Evolutionary conservation across 371 early-diverging fungal genomes (phyloP).

Genomic region (Apophysomyces variabilis): DNA sequence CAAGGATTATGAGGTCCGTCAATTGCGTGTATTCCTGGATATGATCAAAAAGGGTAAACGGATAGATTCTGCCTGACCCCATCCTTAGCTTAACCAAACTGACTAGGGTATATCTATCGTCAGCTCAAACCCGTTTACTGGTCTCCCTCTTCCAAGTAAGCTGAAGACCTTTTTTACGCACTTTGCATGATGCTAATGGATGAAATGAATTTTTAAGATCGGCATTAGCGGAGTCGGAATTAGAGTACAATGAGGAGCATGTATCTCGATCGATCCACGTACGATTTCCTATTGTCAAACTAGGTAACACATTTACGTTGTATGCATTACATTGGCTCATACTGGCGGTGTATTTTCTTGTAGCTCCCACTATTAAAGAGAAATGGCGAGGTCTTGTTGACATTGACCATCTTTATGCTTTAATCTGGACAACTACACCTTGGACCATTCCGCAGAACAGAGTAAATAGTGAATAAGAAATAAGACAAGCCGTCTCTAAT

Average conservation of each 20-base stretch:
- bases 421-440: constrained; percentile 97
- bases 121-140: constrained; percentile 89
- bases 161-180: too few relatives aligned
- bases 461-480: constrained; percentile 25
- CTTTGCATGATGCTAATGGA: neutral
- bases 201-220: constrained; percentile 51
- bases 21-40: constrained; percentile 75
- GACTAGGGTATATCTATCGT: constrained; percentile 68
- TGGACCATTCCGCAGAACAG: constrained; percentile 95
- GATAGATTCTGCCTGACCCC: neutral
- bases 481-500: neutral
- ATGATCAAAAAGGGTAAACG: constrained; percentile 71
- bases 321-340: neutral
- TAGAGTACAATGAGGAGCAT: constrained; percentile 89
- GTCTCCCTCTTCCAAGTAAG: constrained; percentile 82
- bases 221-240: constrained; percentile 91
- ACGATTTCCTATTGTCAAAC: constrained; percentile 53
- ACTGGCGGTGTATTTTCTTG: neutral
- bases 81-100: constrained; percentile 6
- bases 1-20: constrained; percentile 79
- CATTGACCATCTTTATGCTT: constrained; percentile 42
- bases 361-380: constrained; percentile 20
- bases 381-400: constrained; percentile 26
- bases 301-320: constrained; percentile 32
- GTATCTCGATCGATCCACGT: constrained; percentile 79